These are phyloP conservation scores for Globisporangium barbulae DNA, from an alignment of 352 stramenopile species.

Conservation along the genomic window DNA sequence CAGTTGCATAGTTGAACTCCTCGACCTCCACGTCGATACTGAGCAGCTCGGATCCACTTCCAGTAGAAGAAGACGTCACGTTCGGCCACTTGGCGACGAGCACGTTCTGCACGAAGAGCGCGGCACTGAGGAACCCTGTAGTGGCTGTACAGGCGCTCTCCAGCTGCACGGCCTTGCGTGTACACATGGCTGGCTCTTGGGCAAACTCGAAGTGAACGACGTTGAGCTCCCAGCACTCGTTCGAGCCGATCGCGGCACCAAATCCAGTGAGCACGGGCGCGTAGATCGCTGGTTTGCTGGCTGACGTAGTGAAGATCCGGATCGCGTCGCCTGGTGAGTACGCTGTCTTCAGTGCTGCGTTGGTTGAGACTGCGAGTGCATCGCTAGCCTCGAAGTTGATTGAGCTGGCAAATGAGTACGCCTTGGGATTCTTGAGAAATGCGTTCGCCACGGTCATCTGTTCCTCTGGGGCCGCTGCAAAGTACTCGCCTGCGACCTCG, in stretches of 20 bases:
- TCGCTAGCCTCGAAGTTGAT: neutral
- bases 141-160: conserved; percentile 10
- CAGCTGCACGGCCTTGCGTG: conserved; percentile 12
- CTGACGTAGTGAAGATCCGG: conserved; percentile 22
- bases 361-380: neutral
- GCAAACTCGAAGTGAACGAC: conserved; percentile 26
- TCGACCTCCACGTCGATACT: conserved; percentile 18
- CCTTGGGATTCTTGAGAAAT: conserved; percentile 40
- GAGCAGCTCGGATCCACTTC: conserved; percentile 4
- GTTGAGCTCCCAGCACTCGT: conserved; percentile 24
- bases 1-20: conserved; percentile 14
- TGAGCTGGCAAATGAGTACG: conserved; percentile 22
- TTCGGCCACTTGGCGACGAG: conserved; percentile 24
- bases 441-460: conserved; percentile 30
- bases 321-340: conserved; percentile 36
- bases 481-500: conserved; percentile 38
- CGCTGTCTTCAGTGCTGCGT: neutral
- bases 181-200: conserved; percentile 13
- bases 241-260: conserved; percentile 16
- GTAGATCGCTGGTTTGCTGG: conserved; percentile 4
- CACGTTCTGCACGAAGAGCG: conserved; percentile 19
- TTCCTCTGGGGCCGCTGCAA: conserved; percentile 23
- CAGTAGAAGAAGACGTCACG: conserved; percentile 7
- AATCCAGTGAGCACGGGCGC: conserved; percentile 25
- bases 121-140: conserved; percentile 15